These are phyloP conservation scores for Bothriochloa decipiens DNA, from an alignment of 176 grass and related monocot species.

Conservation along the genomic window DNA sequence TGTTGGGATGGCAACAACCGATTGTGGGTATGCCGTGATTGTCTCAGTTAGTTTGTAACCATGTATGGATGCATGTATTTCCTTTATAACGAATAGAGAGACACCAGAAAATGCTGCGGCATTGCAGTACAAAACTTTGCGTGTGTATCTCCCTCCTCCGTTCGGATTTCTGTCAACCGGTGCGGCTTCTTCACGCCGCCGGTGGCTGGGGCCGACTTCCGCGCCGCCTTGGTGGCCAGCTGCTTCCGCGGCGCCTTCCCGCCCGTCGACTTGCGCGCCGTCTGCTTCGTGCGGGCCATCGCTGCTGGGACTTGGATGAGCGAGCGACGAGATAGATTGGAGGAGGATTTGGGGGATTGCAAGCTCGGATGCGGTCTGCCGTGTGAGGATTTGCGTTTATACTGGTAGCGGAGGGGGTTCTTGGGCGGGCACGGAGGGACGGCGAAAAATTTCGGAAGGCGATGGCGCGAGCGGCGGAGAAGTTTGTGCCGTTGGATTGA, in stretches of 20 bases:
- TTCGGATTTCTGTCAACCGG: too few relatives aligned
- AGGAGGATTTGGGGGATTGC: neutral
- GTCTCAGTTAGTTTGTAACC: too few relatives aligned
- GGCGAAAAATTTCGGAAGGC: neutral
- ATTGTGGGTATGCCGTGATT: too few relatives aligned
- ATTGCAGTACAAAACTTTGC: too few relatives aligned
- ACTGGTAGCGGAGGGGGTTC: neutral
- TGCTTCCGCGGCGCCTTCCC: slow-evolving; percentile 82
- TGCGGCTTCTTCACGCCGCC: slow-evolving; percentile 92
- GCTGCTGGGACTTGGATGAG: neutral
- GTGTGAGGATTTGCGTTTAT: neutral
- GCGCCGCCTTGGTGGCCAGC: slow-evolving; percentile 69
- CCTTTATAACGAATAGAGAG: too few relatives aligned
- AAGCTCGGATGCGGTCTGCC: neutral
- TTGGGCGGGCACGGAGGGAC: neutral
- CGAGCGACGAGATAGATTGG: neutral
- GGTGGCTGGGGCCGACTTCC: slow-evolving; percentile 66
- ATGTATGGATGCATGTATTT: too few relatives aligned
- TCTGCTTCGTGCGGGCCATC: slow-evolving; percentile 84
- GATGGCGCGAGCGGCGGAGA: neutral
- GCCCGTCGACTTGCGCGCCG: slow-evolving; percentile 66
- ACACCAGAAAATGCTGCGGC: too few relatives aligned
- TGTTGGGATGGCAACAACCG: too few relatives aligned
- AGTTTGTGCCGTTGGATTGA: neutral
- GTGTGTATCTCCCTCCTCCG: too few relatives aligned